Conservation (phyloP, 192 early-diverging fungal genomes). For the Backusella circina region DNA sequence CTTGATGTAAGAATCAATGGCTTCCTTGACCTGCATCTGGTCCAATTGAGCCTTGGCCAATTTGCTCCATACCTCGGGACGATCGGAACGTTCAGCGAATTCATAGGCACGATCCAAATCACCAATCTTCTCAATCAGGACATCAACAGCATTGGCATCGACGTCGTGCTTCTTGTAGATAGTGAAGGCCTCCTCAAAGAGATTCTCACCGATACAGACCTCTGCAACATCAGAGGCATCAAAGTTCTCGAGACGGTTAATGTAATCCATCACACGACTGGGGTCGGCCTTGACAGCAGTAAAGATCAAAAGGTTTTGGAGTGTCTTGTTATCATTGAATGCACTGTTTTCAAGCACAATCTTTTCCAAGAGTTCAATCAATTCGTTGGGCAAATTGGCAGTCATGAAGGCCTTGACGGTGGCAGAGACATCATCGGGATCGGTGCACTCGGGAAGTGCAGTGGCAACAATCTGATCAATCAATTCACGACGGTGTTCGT, state of each 20-base stretch:
- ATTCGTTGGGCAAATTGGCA: slow-evolving; percentile 92
- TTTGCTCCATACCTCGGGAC: slow-evolving; percentile 91
- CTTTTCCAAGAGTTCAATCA: slow-evolving; percentile 97
- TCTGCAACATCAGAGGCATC: slow-evolving; percentile 98
- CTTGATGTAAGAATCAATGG: slow-evolving; percentile 96
- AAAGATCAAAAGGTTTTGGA: slow-evolving; percentile 97
- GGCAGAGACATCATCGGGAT: slow-evolving; percentile 97
- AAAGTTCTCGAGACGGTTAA: slow-evolving; percentile 90
- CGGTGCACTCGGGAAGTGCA: slow-evolving; percentile 90
- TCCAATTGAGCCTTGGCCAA: slow-evolving; percentile 95
- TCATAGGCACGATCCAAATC: slow-evolving; percentile 95
- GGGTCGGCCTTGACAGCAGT: slow-evolving; percentile 97
- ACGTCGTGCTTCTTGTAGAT: slow-evolving; percentile 96
- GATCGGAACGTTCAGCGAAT: slow-evolving; percentile 90
- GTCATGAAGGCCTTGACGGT: slow-evolving; percentile 99
- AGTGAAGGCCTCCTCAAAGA: slow-evolving; percentile 95
- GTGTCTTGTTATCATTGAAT: slow-evolving; percentile 93
- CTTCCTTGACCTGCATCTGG: slow-evolving; percentile 86
- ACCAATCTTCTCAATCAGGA: slow-evolving; percentile 89
- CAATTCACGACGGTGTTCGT: slow-evolving; percentile 80
- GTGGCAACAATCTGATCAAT: slow-evolving; percentile 94
- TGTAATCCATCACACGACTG: slow-evolving; percentile 91
- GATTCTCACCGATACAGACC: slow-evolving; percentile 82
- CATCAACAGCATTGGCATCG: slow-evolving; percentile 83
- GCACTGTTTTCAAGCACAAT: slow-evolving; percentile 88